Conservation (phyloP, 169 alveolate genomes). For the Eimeria falciformis region DNA sequence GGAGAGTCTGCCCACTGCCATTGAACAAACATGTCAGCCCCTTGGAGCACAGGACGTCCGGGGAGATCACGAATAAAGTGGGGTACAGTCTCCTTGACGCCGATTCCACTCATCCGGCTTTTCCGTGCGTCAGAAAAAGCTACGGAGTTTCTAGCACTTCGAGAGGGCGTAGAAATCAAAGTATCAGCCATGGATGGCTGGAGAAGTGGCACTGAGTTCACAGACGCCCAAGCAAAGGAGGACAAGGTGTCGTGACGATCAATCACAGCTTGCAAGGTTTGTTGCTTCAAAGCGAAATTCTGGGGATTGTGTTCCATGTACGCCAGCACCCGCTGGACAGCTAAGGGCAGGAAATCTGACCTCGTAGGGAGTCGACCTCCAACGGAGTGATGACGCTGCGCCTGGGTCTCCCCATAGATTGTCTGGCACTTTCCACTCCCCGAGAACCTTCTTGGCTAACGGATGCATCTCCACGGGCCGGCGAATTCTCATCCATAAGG, state of each 20-base stretch:
- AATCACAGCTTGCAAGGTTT: no score
- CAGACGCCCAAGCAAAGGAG: neutral
- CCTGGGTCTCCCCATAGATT: constrained; percentile 1
- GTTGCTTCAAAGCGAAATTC: neutral
- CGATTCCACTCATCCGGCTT: neutral
- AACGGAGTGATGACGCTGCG: constrained; percentile 13
- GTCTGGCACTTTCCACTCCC: neutral
- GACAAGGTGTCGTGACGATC: neutral
- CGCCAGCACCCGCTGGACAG: neutral
- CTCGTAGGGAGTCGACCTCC: constrained; percentile 22
- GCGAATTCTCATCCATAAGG: neutral
- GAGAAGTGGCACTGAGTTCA: neutral
- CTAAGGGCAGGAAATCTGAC: neutral
- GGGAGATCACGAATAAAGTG: constrained; percentile 80
- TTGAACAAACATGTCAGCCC: constrained; percentile 80
- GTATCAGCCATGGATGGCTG: neutral
- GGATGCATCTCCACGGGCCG: neutral
- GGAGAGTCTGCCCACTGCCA: constrained; percentile 82
- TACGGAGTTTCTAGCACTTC: neutral
- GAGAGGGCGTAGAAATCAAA: neutral
- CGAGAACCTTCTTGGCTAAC: neutral
- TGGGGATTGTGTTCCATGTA: neutral
- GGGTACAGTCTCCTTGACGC: constrained; percentile 45
- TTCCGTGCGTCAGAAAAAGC: neutral
- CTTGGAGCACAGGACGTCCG: constrained; percentile 81